Conservation (phyloP, 2,329 filamentous ascomycete species). For the Penicillium verrucosum region DNA sequence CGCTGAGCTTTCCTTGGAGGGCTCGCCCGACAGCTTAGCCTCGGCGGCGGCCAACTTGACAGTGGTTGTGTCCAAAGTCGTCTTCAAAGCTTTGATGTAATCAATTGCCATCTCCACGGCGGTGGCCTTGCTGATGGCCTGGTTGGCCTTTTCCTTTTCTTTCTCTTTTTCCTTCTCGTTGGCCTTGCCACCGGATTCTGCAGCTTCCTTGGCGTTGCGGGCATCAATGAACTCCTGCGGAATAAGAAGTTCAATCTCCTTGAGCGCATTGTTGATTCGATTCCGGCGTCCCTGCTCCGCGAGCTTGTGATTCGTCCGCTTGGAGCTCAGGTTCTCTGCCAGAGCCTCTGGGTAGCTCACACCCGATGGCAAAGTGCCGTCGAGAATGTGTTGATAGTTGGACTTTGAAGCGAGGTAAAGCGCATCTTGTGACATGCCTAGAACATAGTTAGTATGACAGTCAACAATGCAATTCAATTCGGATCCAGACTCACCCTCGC, state of each 20-base stretch:
- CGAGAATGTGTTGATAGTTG: slow-evolving; percentile 95
- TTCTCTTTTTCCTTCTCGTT: slow-evolving; percentile 52
- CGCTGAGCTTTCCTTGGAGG: background rate
- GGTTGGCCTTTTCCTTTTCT: slow-evolving; percentile 36
- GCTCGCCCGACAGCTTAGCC: slow-evolving; percentile 33
- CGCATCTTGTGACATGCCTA: slow-evolving; percentile 56
- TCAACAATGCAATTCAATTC: slow-evolving; percentile 6
- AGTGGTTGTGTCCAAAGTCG: slow-evolving; percentile 66
- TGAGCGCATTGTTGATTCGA: slow-evolving; percentile 88
- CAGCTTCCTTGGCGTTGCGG: slow-evolving; percentile 38
- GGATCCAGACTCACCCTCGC: slow-evolving; percentile 51
- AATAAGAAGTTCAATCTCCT: slow-evolving; percentile 85
- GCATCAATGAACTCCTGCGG: slow-evolving; percentile 54
- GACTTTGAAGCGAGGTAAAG: slow-evolving; percentile 87
- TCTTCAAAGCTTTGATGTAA: slow-evolving; percentile 83
- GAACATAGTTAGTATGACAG: slow-evolving; percentile 7
- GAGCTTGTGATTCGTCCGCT: slow-evolving; percentile 96
- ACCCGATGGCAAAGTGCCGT: slow-evolving; percentile 85
- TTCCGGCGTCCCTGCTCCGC: slow-evolving; percentile 95
- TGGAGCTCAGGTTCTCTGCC: slow-evolving; percentile 90
- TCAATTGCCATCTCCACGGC: slow-evolving; percentile 97
- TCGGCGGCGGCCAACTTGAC: slow-evolving; percentile 63
- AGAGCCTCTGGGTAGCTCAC: slow-evolving; percentile 87
- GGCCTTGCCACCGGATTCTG: slow-evolving; percentile 37
- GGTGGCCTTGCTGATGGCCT: slow-evolving; percentile 85